These are phyloP conservation scores for Penstemon davidsonii DNA, from an alignment of 257 asterid genomes.

Conservation along the genomic window DNA sequence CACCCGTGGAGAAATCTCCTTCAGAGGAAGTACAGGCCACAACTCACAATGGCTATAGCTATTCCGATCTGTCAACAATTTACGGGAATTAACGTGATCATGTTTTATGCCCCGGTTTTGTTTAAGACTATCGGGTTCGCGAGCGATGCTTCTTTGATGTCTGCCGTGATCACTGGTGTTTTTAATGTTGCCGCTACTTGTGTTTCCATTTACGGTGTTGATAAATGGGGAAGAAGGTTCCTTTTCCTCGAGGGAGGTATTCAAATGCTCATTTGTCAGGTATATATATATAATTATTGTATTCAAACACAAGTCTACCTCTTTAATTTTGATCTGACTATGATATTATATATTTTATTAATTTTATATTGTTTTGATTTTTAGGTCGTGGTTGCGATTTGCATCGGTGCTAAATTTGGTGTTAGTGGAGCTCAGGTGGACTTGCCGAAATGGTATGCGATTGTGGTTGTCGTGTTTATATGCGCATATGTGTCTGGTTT, in stretches of 20 bases:
- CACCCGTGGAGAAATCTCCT: background rate
- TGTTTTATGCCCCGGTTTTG: conserved; percentile 84
- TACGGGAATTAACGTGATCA: conserved; percentile 84
- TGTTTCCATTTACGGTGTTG: conserved; percentile 65
- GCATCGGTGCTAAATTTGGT: conserved; percentile 59
- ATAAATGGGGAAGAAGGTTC: conserved; percentile 73
- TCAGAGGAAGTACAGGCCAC: background rate
- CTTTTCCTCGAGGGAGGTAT: conserved; percentile 74
- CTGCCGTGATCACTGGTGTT: conserved; percentile 67
- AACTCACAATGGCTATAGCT: background rate
- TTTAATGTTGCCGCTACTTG: conserved; percentile 66
- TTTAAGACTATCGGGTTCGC: conserved; percentile 74
- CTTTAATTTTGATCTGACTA: no score
- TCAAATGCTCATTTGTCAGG: conserved; percentile 82
- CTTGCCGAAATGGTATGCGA: conserved; percentile 49
- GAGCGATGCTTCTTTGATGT: conserved; percentile 55
- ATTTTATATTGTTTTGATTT: background rate
- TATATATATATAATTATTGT: conserved; percentile 18
- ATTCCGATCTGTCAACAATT: conserved; percentile 39
- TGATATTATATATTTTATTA: no score
- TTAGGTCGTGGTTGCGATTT: conserved; percentile 58
- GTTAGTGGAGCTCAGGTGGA: conserved; percentile 36
- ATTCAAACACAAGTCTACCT: no score
- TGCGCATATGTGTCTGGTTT: conserved; percentile 55
- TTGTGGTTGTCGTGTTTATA: conserved; percentile 45